Conservation (phyloP, 805 yeast genomes). For the Torulaspora indica region DNA sequence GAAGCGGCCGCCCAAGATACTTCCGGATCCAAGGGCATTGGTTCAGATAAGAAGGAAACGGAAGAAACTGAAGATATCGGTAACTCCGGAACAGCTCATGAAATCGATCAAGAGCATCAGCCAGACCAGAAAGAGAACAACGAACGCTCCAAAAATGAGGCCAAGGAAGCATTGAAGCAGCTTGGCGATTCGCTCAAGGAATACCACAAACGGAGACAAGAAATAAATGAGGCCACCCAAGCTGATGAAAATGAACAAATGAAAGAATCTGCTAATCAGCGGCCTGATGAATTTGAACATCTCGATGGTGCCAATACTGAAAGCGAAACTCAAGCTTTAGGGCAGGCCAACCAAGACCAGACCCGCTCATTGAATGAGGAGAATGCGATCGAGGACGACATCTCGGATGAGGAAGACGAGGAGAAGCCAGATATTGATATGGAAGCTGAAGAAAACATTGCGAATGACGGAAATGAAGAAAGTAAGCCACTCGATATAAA, state of each 20-base stretch:
- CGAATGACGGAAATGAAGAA: conserved; percentile 20
- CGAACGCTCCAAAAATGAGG: conserved; percentile 59
- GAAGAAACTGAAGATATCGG: conserved; percentile 67
- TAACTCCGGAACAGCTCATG: conserved; percentile 52
- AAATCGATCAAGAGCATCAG: conserved; percentile 43
- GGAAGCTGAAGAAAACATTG: conserved; percentile 32
- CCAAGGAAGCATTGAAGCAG: conserved; percentile 74
- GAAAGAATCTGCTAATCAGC: conserved; percentile 50
- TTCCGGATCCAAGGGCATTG: conserved; percentile 57
- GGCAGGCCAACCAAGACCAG: conserved; percentile 80
- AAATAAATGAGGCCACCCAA: conserved; percentile 64
- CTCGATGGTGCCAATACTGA: conserved; percentile 74
- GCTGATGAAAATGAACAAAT: conserved; percentile 45
- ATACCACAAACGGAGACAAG: conserved; percentile 85
- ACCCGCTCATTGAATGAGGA: conserved; percentile 71
- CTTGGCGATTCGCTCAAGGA: conserved; percentile 90
- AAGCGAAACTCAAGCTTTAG: conserved; percentile 84
- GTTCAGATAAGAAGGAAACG: conserved; percentile 48
- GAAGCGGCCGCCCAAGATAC: conserved; percentile 59
- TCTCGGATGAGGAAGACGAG: conserved; percentile 34
- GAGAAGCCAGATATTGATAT: conserved; percentile 37
- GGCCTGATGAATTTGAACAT: conserved; percentile 84
- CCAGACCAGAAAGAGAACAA: conserved; percentile 40
- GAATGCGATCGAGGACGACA: conserved; percentile 74
- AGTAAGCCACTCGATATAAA: conserved; percentile 11